These are phyloP conservation scores for Trichoderma lentiforme DNA, from an alignment of 2,329 filamentous ascomycete species.

Conservation along the genomic window DNA sequence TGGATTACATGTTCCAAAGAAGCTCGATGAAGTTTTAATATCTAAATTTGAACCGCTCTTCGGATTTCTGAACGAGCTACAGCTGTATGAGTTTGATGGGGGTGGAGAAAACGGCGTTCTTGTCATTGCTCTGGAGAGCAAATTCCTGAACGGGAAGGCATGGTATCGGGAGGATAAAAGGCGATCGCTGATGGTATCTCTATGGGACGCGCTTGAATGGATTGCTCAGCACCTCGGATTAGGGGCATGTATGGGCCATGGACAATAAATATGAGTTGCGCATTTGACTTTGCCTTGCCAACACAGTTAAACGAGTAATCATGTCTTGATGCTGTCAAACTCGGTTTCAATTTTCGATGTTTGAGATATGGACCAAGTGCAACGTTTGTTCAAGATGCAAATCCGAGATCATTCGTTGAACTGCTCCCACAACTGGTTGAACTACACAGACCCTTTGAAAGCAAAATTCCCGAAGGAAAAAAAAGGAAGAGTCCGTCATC, in stretches of 20 bases:
- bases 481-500: too few species aligned
- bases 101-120: not conserved
- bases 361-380: not conserved
- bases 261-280: not conserved
- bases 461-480: not conserved
- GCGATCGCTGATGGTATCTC: not conserved
- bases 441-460: not conserved
- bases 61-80: not conserved
- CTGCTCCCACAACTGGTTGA: not conserved
- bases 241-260: not conserved
- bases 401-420: not conserved
- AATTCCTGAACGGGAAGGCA: not conserved
- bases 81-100: not conserved
- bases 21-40: not conserved
- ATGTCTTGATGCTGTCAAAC: not conserved
- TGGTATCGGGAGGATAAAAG: not conserved
- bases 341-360: not conserved
- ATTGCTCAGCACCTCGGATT: not conserved
- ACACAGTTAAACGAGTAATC: not conserved
- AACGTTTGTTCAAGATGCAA: not conserved
- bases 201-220: not conserved
- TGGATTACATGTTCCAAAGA: not conserved
- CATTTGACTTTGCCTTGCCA: not conserved
- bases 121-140: not conserved
- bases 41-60: not conserved